These are phyloP conservation scores for Mycotypha africana DNA, from an alignment of 371 early-diverging fungal species.

Conservation along the genomic window DNA sequence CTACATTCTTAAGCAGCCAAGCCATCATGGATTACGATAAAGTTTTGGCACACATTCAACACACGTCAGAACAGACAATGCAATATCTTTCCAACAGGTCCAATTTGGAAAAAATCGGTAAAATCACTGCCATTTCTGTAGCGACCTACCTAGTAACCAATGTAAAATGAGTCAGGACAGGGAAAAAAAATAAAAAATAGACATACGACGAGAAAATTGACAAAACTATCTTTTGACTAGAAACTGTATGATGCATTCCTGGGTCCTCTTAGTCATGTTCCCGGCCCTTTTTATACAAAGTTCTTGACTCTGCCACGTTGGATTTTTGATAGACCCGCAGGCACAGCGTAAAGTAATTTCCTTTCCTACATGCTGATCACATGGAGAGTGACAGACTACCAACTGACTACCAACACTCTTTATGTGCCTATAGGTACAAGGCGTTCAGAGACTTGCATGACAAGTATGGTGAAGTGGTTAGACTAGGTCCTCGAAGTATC, in stretches of 20 bases:
- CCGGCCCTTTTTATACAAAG: constrained; percentile 24
- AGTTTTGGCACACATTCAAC: neutral
- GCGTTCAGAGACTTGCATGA: constrained; percentile 9
- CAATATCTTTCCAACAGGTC: constrained; percentile 4
- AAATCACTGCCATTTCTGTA: constrained; percentile 13
- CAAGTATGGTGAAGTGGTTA: constrained; percentile 15
- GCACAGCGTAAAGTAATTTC: constrained; percentile 14
- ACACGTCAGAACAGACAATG: constrained; percentile 3
- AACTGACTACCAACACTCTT: neutral
- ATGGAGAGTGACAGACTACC: neutral
- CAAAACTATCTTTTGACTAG: too few relatives aligned
- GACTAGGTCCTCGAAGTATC: constrained; percentile 9
- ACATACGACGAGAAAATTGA: too few relatives aligned
- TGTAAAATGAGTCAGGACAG: too few relatives aligned
- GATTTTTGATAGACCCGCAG: constrained; percentile 14
- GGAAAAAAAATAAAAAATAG: too few relatives aligned
- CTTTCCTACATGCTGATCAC: neutral
- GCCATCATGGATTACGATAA: constrained; percentile 2
- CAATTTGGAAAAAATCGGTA: constrained; percentile 10
- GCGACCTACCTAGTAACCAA: constrained; percentile 5
- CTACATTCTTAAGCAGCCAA: too few relatives aligned
- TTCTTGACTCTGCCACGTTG: constrained; percentile 10
- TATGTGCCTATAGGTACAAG: constrained; percentile 4
- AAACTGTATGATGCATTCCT: constrained; percentile 28
- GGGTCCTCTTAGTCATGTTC: constrained; percentile 21